These are phyloP conservation scores for Aspergillus indologenus DNA, from an alignment of 495 filamentous ascomycete genomes.

Conservation along the genomic window DNA sequence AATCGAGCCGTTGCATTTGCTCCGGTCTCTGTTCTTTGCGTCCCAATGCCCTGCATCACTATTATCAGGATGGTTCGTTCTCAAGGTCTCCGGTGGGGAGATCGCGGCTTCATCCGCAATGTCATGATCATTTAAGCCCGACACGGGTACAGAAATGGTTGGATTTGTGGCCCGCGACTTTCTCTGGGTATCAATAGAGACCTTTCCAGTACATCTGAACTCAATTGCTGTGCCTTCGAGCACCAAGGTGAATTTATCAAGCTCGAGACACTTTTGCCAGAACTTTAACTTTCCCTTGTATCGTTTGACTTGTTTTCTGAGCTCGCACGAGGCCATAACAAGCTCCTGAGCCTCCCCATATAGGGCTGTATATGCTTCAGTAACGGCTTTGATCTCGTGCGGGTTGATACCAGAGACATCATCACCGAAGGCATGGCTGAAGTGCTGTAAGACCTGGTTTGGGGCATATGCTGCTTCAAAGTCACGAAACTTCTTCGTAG, in stretches of 20 bases:
- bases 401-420: background rate
- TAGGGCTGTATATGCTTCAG: slow-evolving; percentile 32
- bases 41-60: background rate
- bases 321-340: slow-evolving; percentile 21
- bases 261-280: slow-evolving; percentile 31
- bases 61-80: background rate
- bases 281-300: slow-evolving; percentile 39
- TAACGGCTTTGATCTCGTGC: slow-evolving; percentile 16
- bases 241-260: slow-evolving; percentile 30
- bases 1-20: background rate
- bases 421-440: background rate
- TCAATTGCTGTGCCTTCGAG: slow-evolving; percentile 25
- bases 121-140: background rate
- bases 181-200: background rate
- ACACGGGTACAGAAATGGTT: background rate
- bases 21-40: background rate
- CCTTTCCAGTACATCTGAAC: slow-evolving; percentile 25
- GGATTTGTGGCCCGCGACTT: background rate
- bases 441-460: slow-evolving; percentile 16
- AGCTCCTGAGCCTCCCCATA: slow-evolving; percentile 31
- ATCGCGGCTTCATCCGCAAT: background rate
- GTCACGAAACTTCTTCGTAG: slow-evolving; percentile 6
- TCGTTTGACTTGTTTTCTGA: slow-evolving; percentile 31
- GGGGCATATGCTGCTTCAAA: slow-evolving; percentile 34
- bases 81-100: background rate